phyloP scores from a whole-genome alignment of 73 alveolate genomes.

The Blepharisma stoltei region DNA sequence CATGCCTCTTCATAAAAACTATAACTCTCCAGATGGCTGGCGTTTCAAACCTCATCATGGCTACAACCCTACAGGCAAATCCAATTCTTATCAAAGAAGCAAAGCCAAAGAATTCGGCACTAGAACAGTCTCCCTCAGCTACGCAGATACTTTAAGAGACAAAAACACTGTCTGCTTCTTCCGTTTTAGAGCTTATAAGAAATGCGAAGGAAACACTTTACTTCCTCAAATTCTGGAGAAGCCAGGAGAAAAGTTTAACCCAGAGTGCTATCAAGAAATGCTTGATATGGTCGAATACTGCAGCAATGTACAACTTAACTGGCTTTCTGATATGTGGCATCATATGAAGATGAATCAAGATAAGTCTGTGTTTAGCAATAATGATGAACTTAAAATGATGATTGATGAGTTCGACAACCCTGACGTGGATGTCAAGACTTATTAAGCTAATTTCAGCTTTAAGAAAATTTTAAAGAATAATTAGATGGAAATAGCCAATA shows the following conservation, averaged over 20 bases:
- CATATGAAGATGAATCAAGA: slow-evolving; percentile 8
- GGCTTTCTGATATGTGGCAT: slow-evolving; percentile 33
- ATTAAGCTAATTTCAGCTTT: not conserved
- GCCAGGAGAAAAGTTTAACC: not conserved
- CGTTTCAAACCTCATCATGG: slow-evolving; percentile 11
- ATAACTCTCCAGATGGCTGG: slow-evolving; percentile 29
- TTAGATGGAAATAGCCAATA: too few species aligned
- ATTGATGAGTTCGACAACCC: slow-evolving; percentile 30
- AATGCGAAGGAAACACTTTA: slow-evolving; percentile 24
- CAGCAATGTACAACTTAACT: slow-evolving; percentile 16
- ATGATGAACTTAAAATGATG: slow-evolving; percentile 1
- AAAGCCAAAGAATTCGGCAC: slow-evolving; percentile 12
- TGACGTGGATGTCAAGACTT: not conserved
- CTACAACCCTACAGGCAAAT: slow-evolving; percentile 28
- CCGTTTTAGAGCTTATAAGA: slow-evolving; percentile 24
- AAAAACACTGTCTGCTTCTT: slow-evolving; percentile 23
- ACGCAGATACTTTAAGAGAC: slow-evolving; percentile 26
- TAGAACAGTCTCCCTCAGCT: slow-evolving; percentile 7
- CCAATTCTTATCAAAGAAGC: not conserved
- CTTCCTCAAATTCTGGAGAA: not conserved
- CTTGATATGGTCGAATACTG: slow-evolving; percentile 23
- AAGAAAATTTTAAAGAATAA: too few species aligned
- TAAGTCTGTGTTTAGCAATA: not conserved
- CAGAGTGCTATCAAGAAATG: slow-evolving; percentile 28
- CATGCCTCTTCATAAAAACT: slow-evolving; percentile 10